Evolutionary conservation across 208 protist species (phyloP).

Genomic region (Trypanosoma caninum): DNA sequence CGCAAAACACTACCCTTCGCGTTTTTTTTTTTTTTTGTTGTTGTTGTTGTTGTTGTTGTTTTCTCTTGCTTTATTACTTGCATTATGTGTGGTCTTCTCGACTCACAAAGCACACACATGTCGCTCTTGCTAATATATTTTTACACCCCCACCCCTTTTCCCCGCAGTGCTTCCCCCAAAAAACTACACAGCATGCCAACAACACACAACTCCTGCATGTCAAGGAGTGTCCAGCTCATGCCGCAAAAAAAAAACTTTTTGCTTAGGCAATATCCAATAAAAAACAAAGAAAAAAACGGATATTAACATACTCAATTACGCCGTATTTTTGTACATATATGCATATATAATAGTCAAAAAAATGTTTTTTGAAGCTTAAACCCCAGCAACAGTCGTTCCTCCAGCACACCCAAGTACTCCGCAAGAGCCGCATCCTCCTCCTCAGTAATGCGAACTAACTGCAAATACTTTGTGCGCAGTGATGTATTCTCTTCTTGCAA

Average conservation of each 20-base stretch:
- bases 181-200: no score
- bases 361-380: slow-evolving; percentile 2
- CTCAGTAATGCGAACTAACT: slow-evolving; percentile 26
- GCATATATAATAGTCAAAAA: slow-evolving; percentile 5
- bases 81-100: not conserved
- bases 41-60: not conserved
- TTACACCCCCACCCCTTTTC: no score
- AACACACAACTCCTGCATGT: no score
- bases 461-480: slow-evolving; percentile 13
- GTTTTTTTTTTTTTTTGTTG: not conserved
- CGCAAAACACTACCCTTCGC: no score
- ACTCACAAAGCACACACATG: no score
- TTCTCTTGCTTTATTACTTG: not conserved
- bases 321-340: slow-evolving; percentile 4
- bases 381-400: slow-evolving; percentile 16
- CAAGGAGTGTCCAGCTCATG: no score
- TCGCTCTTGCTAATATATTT: no score
- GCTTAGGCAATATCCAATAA: not conserved
- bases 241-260: no score
- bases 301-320: not conserved
- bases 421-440: slow-evolving; percentile 30
- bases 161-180: no score
- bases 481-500: slow-evolving; percentile 20
- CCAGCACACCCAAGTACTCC: slow-evolving; percentile 32
- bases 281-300: not conserved